Conservation (phyloP, 2,329 filamentous ascomycete species). For the Septoria petroselini region DNA sequence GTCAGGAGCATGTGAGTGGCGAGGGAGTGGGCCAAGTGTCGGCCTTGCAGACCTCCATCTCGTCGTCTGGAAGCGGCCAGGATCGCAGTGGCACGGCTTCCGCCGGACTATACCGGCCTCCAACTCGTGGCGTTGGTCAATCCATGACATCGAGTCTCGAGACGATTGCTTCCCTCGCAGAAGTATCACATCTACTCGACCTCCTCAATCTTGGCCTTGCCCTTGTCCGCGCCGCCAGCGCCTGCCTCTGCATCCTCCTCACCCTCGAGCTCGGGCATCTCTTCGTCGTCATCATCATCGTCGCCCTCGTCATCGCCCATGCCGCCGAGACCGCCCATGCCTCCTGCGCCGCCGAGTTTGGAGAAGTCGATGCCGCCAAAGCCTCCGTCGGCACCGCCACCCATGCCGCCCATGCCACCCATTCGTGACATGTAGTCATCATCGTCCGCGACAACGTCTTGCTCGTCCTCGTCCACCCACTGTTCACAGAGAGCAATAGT, state of each 20-base stretch:
- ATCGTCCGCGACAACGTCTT: slow-evolving; percentile 82
- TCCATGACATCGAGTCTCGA: no score
- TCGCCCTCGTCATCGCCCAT: slow-evolving; percentile 50
- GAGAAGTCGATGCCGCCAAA: slow-evolving; percentile 40
- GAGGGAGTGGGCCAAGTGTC: no score
- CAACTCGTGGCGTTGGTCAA: no score
- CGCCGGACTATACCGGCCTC: no score
- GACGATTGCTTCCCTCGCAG: no score
- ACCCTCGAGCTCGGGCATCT: slow-evolving; percentile 74
- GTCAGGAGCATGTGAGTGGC: no score
- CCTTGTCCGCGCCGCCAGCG: slow-evolving; percentile 34
- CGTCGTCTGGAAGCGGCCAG: no score
- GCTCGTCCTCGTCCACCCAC: slow-evolving; percentile 98
- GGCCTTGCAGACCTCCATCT: no score
- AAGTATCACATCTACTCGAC: slow-evolving; percentile 34
- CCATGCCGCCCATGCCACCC: slow-evolving; percentile 41
- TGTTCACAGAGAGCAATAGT: slow-evolving; percentile 34
- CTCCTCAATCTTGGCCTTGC: slow-evolving; percentile 45
- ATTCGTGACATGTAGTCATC: slow-evolving; percentile 59
- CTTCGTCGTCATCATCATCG: slow-evolving; percentile 70
- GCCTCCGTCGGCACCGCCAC: slow-evolving; percentile 36
- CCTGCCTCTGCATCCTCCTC: slow-evolving; percentile 45
- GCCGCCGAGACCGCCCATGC: slow-evolving; percentile 44
- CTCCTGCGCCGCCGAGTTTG: slow-evolving; percentile 57
- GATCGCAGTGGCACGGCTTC: no score